phyloP scores from a whole-genome alignment of 768 basidiomycete genomes.

The Russula abietina region DNA sequence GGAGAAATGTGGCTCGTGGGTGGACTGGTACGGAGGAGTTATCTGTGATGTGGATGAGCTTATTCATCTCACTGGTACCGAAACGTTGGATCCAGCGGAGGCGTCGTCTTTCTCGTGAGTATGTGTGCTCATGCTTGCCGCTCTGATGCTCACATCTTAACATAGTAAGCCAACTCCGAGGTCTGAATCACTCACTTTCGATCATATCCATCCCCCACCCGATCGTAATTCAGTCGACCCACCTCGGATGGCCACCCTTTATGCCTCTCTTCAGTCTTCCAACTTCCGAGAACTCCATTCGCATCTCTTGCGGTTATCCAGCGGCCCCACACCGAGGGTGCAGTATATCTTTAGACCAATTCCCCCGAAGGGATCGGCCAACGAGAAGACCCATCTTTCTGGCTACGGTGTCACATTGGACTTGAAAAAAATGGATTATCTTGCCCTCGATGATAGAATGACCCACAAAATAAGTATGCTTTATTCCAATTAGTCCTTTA shows the following conservation, averaged over 20 bases:
- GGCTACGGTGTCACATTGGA: slow-evolving; percentile 92
- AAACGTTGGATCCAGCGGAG: slow-evolving; percentile 42
- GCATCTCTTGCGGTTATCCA: slow-evolving; percentile 50
- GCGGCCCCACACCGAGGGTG: slow-evolving; percentile 41
- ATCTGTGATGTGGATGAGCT: slow-evolving; percentile 64
- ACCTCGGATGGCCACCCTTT: slow-evolving; percentile 66
- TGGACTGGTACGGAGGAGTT: slow-evolving; percentile 74
- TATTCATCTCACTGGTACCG: slow-evolving; percentile 44
- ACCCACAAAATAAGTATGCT: slow-evolving; percentile 29
- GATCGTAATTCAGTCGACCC: slow-evolving; percentile 42
- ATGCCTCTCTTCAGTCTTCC: slow-evolving; percentile 57
- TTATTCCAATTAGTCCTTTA: background rate
- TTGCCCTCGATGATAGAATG: slow-evolving; percentile 83
- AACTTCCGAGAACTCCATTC: slow-evolving; percentile 69
- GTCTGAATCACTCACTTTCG: slow-evolving; percentile 62
- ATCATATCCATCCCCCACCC: slow-evolving; percentile 62
- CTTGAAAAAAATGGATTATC: slow-evolving; percentile 95
- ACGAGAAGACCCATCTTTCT: slow-evolving; percentile 47
- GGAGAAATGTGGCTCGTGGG: slow-evolving; percentile 61
- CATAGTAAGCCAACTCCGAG: slow-evolving; percentile 32
- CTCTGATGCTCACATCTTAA: background rate
- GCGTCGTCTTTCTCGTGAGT: slow-evolving; percentile 31
- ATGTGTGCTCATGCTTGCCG: background rate
- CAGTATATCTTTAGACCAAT: slow-evolving; percentile 75
- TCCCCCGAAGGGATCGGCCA: slow-evolving; percentile 35